Evolutionary conservation across 768 basidiomycete species (phyloP).

Genomic region (Fomitopsis serialis): DNA sequence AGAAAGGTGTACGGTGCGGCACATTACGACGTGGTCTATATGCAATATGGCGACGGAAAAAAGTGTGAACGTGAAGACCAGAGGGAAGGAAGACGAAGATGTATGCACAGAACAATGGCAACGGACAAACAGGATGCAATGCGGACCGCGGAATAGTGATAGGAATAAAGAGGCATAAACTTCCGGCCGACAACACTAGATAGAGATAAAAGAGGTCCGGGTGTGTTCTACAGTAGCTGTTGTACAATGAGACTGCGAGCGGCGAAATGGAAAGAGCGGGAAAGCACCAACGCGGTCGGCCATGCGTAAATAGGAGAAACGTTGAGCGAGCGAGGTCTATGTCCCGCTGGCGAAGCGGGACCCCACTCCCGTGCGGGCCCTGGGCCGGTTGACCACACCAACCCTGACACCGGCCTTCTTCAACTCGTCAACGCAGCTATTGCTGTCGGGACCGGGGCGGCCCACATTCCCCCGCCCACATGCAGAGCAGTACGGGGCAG

Average conservation of each 20-base stretch:
- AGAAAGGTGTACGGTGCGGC: neutral
- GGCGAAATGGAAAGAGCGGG: neutral
- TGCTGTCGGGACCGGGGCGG: slow-evolving; percentile 1
- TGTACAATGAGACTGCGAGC: neutral
- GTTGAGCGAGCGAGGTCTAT: slow-evolving; percentile 17
- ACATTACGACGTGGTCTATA: slow-evolving; percentile 1
- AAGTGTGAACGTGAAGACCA: neutral
- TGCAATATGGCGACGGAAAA: neutral
- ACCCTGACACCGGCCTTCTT: slow-evolving; percentile 22
- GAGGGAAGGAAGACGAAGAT: neutral
- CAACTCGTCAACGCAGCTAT: slow-evolving; percentile 16
- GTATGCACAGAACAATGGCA: neutral
- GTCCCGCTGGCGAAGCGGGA: slow-evolving; percentile 57
- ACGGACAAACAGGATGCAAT: neutral
- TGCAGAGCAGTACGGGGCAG: slow-evolving; percentile 44
- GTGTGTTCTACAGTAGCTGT: neutral
- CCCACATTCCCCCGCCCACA: slow-evolving; percentile 49
- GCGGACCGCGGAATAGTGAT: neutral
- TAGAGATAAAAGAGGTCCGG: neutral
- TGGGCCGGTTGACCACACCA: slow-evolving; percentile 53
- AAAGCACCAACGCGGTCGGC: neutral
- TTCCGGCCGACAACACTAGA: slow-evolving; percentile 1
- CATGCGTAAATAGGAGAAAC: neutral
- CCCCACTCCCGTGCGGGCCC: slow-evolving; percentile 61
- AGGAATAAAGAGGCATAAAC: neutral